Base-by-base conservation (phyloP, 805 yeast genomes). In the Diddensiella santjacobensis region DNA sequence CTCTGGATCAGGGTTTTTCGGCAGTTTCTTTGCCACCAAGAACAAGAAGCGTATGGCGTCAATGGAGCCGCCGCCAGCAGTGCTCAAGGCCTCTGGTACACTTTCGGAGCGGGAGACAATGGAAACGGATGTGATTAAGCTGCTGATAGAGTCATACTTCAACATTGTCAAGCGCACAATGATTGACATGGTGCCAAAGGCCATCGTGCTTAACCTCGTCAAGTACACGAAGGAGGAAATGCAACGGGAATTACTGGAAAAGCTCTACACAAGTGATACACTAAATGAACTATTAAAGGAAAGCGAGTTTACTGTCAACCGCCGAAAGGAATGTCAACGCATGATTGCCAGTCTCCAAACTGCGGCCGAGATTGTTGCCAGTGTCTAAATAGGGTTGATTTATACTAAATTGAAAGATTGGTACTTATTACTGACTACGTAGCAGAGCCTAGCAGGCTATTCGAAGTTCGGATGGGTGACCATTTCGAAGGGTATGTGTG, bases 21-120 rank as follows among this genome's bases (percentile, higher is more conserved):
- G 97, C 47, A 96, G 96, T 0, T 91, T 93, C 65, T 93, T 93
- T 70, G 80, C 90, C 6, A 79, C 91, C 3, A 90, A 89, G 70
- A 88, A 88, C 67, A 93, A 90, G 71, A 90, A 90, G 78, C 83
- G 93, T 70, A 75, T 90, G 60, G 97, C 95, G 23, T 82, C 87
- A 17, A 86, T 91, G 91, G 99, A 91, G 69, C 91, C 98, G 2
- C 99, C 99, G 43, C 99, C 99, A 37, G 81, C 95, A 30, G 90
- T 89, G 3, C 79, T 91, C 62, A 84, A 90, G 67, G 98, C 98
- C 5, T 81, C 91, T 18, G 96, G 97, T 43, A 77, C 81, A 36
- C 77, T 93, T 86, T 82, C 95, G 15, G 99, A 93, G 67, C 83
- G 97, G 58, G 99, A 93, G 71, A 81, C 91, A 20, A 84, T 87